Conservation (phyloP, 2,329 filamentous ascomycete species). For the Scytalidium sp. region DNA sequence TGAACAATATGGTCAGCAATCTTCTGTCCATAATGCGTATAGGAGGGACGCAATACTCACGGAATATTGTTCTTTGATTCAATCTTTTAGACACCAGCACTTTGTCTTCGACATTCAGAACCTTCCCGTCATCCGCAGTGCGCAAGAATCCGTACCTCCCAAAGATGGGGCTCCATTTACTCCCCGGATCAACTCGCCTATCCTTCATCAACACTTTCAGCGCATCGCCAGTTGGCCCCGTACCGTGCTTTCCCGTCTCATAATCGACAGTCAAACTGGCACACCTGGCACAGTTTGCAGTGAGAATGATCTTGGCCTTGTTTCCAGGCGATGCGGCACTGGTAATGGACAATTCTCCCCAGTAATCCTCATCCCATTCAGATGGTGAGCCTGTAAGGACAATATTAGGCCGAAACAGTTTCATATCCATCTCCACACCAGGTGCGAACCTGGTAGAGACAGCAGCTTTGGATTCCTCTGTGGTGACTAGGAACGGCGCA, state of each 20-base stretch:
- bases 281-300: conserved; percentile 69
- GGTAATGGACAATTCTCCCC: conserved; percentile 55
- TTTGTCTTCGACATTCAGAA: conserved; percentile 44
- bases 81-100: conserved; percentile 41
- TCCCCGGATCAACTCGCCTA: conserved; percentile 66
- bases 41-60: conserved; percentile 34
- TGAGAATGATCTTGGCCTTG: conserved; percentile 52
- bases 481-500: conserved; percentile 72
- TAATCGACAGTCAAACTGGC: conserved; percentile 71
- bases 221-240: conserved; percentile 55
- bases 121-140: conserved; percentile 21
- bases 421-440: conserved; percentile 55
- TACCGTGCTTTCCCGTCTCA: conserved; percentile 55
- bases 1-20: conserved; percentile 4
- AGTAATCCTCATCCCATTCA: conserved; percentile 70
- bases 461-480: conserved; percentile 65
- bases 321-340: too few relatives aligned
- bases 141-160: conserved; percentile 67
- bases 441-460: conserved; percentile 55
- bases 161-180: conserved; percentile 68
- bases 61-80: conserved; percentile 40
- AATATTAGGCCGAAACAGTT: conserved; percentile 72
- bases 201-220: conserved; percentile 70
- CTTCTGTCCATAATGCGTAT: neutral
- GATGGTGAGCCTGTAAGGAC: conserved; percentile 56